A percentile compares a stretch with the other conserved stretches of the same genome.
Evolutionary conservation across 306 rosid genomes (phyloP).

Genomic region (Geum urbanum): DNA sequence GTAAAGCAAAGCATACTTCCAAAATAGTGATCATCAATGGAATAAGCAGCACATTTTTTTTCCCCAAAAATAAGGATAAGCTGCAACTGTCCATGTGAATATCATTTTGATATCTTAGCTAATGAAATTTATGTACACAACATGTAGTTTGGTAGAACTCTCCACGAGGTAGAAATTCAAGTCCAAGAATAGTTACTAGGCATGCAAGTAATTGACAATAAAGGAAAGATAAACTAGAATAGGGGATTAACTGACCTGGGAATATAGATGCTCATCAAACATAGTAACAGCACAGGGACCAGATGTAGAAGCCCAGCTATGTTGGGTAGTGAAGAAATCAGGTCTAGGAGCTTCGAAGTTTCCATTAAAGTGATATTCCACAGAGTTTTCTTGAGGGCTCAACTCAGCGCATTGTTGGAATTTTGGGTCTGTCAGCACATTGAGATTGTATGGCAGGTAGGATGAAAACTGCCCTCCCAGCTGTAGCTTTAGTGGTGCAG

Average conservation of each 20-base stretch:
- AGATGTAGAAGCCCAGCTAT: constrained; percentile 71
- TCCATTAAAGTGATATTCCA: constrained; percentile 62
- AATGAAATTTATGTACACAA: not conserved
- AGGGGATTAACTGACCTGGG: constrained; percentile 31
- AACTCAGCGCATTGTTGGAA: constrained; percentile 52
- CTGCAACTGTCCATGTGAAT: too few species aligned
- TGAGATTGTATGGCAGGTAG: constrained; percentile 64
- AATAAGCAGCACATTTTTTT: not conserved
- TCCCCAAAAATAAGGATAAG: too few species aligned
- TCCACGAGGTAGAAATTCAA: not conserved
- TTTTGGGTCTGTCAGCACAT: constrained; percentile 46
- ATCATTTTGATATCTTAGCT: not conserved
- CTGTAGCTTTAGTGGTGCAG: constrained; percentile 50
- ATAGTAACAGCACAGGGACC: constrained; percentile 55
- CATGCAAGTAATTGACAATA: not conserved
- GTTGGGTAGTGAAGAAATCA: constrained; percentile 52
- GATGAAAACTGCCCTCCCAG: constrained; percentile 53
- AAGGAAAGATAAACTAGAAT: not conserved
- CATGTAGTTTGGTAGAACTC: not conserved
- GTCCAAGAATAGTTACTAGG: not conserved
- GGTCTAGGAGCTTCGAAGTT: constrained; percentile 57
- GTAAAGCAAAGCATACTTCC: not conserved
- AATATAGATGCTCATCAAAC: constrained; percentile 41
- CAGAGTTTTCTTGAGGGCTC: constrained; percentile 53
- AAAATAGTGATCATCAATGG: not conserved